Percentiles rank a stretch among this genome's conserved stretches.
Conservation (phyloP, 352 stramenopile species). For the Phytophthora kernoviae region DNA sequence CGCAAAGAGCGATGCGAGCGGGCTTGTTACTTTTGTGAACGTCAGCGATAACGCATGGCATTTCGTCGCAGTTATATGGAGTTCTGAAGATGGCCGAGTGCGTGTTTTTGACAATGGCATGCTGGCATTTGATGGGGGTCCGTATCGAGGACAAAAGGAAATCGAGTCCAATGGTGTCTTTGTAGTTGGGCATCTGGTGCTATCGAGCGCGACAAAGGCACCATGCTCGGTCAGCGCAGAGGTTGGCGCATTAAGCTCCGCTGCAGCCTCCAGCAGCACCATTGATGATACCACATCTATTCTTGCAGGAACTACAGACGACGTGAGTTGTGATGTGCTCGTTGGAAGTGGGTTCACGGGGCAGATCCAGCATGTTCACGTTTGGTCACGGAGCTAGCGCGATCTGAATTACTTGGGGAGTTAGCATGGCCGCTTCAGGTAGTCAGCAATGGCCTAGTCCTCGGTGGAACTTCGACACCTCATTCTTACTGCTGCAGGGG, state of each 20-base stretch:
- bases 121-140: slow-evolving; percentile 67
- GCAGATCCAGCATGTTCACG: slow-evolving; percentile 61
- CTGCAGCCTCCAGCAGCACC: background rate
- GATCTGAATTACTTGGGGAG: slow-evolving; percentile 55
- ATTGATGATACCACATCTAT: background rate
- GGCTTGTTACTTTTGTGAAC: slow-evolving; percentile 61
- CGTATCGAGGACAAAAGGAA: slow-evolving; percentile 45
- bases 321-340: slow-evolving; percentile 36
- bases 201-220: slow-evolving; percentile 9
- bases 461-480: slow-evolving; percentile 69
- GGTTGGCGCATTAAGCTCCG: background rate
- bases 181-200: slow-evolving; percentile 51
- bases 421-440: slow-evolving; percentile 60
- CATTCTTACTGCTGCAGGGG: slow-evolving; percentile 27
- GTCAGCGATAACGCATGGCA: slow-evolving; percentile 75
- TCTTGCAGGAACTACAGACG: slow-evolving; percentile 4
- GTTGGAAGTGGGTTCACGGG: slow-evolving; percentile 37
- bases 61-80: slow-evolving; percentile 66
- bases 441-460: slow-evolving; percentile 56
- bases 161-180: slow-evolving; percentile 43
- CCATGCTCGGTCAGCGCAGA: slow-evolving; percentile 13
- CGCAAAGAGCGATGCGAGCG: slow-evolving; percentile 27
- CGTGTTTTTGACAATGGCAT: slow-evolving; percentile 72
- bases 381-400: slow-evolving; percentile 59
- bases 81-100: slow-evolving; percentile 54